A percentile compares a stretch with the other conserved stretches of the same genome.
These are phyloP conservation scores for Limnanthes douglasii DNA, from an alignment of 345 rosid species.

Conservation along the genomic window DNA sequence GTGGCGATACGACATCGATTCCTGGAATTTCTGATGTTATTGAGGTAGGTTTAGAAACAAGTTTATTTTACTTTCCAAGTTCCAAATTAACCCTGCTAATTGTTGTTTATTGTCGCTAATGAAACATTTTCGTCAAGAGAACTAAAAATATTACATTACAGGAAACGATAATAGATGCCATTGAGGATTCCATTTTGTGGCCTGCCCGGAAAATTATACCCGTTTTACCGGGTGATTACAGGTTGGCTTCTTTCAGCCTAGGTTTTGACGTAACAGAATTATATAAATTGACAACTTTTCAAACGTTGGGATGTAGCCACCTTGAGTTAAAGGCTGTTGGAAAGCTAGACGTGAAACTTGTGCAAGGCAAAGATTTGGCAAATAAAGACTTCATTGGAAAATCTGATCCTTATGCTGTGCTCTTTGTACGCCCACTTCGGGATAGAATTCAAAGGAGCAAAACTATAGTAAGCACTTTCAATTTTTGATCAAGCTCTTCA, in stretches of 20 bases:
- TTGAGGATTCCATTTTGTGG: conserved; percentile 71
- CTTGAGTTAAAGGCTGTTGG: conserved; percentile 84
- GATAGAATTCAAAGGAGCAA: conserved; percentile 62
- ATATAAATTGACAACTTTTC: too few species aligned
- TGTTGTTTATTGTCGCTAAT: too few species aligned
- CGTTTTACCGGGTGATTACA: conserved; percentile 59
- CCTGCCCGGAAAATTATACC: conserved; percentile 52
- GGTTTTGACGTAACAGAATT: too few species aligned
- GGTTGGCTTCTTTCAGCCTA: conserved; percentile 27
- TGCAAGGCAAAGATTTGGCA: conserved; percentile 70
- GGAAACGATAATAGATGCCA: conserved; percentile 52
- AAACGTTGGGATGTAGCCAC: too few species aligned
- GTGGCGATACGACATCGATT: conserved; percentile 45
- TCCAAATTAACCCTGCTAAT: too few species aligned
- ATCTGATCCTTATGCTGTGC: conserved; percentile 77
- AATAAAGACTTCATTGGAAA: conserved; percentile 87
- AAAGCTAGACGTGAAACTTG: conserved; percentile 74
- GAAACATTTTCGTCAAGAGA: too few species aligned
- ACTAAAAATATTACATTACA: too few species aligned
- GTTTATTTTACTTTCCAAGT: too few species aligned
- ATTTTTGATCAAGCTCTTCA: too few species aligned
- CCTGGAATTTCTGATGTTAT: conserved; percentile 59
- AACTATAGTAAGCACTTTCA: conserved; percentile 68
- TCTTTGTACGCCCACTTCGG: conserved; percentile 70
- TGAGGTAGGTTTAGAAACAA: conserved; percentile 42